Conservation (phyloP, 1,139 yeast species). For the Sugiyamaella xylanicola region DNA sequence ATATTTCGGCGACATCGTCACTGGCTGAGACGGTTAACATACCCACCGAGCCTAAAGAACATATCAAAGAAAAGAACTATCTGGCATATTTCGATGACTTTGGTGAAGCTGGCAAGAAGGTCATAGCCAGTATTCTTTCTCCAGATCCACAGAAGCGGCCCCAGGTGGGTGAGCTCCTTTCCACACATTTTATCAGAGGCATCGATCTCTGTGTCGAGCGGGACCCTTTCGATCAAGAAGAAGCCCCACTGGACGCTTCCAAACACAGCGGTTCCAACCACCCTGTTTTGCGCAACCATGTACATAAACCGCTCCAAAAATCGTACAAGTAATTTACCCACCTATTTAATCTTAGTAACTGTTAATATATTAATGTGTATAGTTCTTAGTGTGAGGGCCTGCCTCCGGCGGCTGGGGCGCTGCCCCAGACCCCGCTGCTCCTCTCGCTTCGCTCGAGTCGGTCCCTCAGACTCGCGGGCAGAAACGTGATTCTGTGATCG, state of each 20-base stretch:
- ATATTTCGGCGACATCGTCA: constrained; percentile 7
- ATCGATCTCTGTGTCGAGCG: constrained; percentile 56
- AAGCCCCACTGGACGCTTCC: constrained; percentile 23
- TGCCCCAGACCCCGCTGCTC: background rate
- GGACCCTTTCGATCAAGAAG: constrained; percentile 16
- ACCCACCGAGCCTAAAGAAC: background rate
- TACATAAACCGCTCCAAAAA: constrained; percentile 31
- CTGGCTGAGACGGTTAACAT: background rate
- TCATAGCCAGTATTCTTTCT: constrained; percentile 54
- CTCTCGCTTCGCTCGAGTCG: background rate
- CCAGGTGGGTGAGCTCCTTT: constrained; percentile 69
- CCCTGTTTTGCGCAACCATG: constrained; percentile 30
- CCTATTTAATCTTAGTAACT: background rate
- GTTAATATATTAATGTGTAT: background rate
- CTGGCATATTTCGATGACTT: constrained; percentile 33
- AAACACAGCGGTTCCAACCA: constrained; percentile 23
- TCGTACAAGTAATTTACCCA: constrained; percentile 19
- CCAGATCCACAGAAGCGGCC: constrained; percentile 75
- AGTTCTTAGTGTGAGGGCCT: background rate
- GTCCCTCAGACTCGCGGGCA: too few relatives aligned
- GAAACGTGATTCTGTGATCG: too few relatives aligned
- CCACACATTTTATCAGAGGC: constrained; percentile 82
- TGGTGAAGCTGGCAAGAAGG: constrained; percentile 35
- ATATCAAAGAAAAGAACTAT: constrained; percentile 10
- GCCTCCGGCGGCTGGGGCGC: background rate